These are phyloP conservation scores for Xylaria sp. DNA, from an alignment of 2,329 filamentous ascomycete genomes.

Conservation along the genomic window DNA sequence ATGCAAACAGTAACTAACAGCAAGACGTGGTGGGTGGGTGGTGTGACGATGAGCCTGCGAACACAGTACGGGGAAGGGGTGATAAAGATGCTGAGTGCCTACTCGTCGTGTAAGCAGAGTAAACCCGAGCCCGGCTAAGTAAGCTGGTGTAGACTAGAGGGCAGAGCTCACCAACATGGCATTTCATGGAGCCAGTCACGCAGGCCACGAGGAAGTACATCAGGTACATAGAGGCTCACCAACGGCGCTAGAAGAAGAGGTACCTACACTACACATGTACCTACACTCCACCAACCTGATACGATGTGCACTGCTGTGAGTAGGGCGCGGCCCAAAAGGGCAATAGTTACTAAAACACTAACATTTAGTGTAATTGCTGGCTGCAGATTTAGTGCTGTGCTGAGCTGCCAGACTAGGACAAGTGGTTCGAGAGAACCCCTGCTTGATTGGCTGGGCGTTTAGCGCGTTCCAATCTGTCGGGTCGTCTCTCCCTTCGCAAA, in stretches of 20 bases:
- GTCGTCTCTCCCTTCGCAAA: constrained; percentile 16
- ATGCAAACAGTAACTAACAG: constrained; percentile 30
- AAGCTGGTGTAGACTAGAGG: neutral
- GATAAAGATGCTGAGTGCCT: constrained; percentile 3
- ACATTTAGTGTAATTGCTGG: constrained; percentile 22
- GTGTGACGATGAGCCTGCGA: constrained; percentile 18
- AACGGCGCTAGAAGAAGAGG: constrained; percentile 4
- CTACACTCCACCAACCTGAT: constrained; percentile 1
- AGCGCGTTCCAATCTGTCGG: constrained; percentile 37
- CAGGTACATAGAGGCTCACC: constrained; percentile 2
- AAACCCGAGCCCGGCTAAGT: neutral
- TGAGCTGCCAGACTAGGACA: constrained; percentile 35
- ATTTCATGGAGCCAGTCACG: neutral
- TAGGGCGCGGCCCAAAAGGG: constrained; percentile 7
- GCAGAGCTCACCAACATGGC: neutral
- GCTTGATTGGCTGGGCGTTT: constrained; percentile 29
- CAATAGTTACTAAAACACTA: constrained; percentile 17
- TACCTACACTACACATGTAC: neutral
- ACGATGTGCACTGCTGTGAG: neutral
- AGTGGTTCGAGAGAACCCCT: constrained; percentile 2
- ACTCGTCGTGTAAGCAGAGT: neutral
- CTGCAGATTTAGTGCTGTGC: constrained; percentile 29
- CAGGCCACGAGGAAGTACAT: neutral
- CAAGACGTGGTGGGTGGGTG: constrained; percentile 8
- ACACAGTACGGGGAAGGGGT: constrained; percentile 2